A percentile compares a stretch with the other conserved stretches of the same genome.
Conservation (phyloP, 2,329 filamentous ascomycete species). For the Aureobasidium sp. region DNA sequence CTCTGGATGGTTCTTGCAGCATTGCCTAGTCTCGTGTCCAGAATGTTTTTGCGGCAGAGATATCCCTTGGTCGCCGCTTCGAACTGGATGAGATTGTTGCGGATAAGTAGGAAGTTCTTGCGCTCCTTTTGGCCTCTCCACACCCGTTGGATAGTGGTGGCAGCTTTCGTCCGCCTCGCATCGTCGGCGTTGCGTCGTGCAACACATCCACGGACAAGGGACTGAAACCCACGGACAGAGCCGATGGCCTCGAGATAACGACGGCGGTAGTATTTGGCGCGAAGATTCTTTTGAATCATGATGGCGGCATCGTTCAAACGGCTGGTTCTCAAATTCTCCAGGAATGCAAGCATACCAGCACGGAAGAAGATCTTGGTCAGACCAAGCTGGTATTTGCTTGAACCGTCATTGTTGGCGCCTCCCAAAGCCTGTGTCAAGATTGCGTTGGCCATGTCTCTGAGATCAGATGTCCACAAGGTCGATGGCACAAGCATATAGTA, state of each 20-base stretch:
- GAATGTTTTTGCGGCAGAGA: constrained; percentile 80
- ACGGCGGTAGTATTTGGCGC: constrained; percentile 88
- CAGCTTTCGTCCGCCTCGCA: constrained; percentile 73
- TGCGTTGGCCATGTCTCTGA: constrained; percentile 85
- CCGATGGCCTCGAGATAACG: constrained; percentile 82
- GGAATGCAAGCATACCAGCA: constrained; percentile 94
- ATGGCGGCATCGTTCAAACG: constrained; percentile 89
- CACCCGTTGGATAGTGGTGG: constrained; percentile 88
- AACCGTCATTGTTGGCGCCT: constrained; percentile 54
- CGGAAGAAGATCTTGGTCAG: constrained; percentile 99
- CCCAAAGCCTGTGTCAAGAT: constrained; percentile 83
- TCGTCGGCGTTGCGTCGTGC: constrained; percentile 74
- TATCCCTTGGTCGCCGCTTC: constrained; percentile 90
- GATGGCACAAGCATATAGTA: constrained; percentile 98
- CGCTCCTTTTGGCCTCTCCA: constrained; percentile 91
- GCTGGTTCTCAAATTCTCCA: constrained; percentile 87
- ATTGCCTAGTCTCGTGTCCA: constrained; percentile 89
- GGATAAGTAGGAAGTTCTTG: constrained; percentile 69
- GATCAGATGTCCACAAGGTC: constrained; percentile 83
- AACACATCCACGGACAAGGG: constrained; percentile 67
- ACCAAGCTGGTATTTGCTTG: constrained; percentile 94
- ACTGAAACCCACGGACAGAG: constrained; percentile 73
- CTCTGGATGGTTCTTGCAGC: constrained; percentile 86
- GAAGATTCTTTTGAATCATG: constrained; percentile 98
- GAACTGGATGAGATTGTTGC: constrained; percentile 77